Evolutionary conservation across 192 early-diverging fungal genomes (phyloP).

Genomic region (Thoreauomyces humboldtii): DNA sequence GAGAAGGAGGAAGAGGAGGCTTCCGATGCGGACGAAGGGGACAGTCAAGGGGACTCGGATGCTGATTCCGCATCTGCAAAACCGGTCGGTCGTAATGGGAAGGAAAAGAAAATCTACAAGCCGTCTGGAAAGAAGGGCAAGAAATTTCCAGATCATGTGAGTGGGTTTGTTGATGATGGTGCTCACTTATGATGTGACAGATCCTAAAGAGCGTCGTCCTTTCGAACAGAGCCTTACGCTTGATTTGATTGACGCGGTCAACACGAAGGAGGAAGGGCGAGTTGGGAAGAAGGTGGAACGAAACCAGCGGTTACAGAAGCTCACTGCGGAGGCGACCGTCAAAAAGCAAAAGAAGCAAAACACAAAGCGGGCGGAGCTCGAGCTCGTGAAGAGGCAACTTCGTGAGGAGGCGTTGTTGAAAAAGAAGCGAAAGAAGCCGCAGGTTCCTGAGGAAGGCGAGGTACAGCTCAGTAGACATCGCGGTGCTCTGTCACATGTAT

Average conservation of each 20-base stretch:
- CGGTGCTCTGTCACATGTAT: neutral
- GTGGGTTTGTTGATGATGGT: too few species aligned
- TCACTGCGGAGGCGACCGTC: neutral
- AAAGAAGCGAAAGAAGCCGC: neutral
- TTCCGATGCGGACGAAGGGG: too few species aligned
- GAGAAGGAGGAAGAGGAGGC: neutral
- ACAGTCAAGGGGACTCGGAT: too few species aligned
- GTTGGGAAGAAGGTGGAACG: slow-evolving; percentile 10
- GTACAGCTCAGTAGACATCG: neutral
- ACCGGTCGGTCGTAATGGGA: too few species aligned
- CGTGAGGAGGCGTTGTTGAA: neutral
- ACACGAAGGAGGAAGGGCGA: neutral
- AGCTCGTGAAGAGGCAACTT: slow-evolving; percentile 1
- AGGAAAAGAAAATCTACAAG: neutral
- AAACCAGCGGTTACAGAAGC: slow-evolving; percentile 2
- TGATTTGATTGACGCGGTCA: neutral
- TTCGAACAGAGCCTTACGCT: neutral
- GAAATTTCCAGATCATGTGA: slow-evolving; percentile 2
- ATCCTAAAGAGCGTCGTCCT: too few species aligned
- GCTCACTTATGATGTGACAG: too few species aligned
- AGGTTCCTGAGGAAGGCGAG: neutral
- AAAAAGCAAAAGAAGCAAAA: slow-evolving; percentile 9
- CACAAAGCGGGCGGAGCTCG: slow-evolving; percentile 4
- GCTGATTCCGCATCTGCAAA: too few species aligned
- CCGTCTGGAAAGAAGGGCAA: slow-evolving; percentile 7